These are phyloP conservation scores for Didymella arachidicola DNA, from an alignment of 2,329 filamentous ascomycete genomes.

Conservation along the genomic window DNA sequence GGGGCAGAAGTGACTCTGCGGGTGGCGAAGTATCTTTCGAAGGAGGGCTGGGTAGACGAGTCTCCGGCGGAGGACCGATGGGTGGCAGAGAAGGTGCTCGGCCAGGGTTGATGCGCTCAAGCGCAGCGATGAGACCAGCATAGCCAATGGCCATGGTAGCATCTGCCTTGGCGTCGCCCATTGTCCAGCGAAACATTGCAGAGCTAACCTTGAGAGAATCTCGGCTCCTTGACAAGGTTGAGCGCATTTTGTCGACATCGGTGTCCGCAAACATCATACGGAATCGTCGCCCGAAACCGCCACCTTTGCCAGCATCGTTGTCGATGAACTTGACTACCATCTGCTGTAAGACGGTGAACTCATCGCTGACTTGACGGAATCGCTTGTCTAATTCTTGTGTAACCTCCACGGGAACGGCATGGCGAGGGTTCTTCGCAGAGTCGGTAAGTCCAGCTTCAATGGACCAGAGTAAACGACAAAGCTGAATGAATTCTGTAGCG, in stretches of 20 bases:
- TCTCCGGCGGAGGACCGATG: conserved; percentile 43
- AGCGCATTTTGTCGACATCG: conserved; percentile 67
- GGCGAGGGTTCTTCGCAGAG: conserved; percentile 56
- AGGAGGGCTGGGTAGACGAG: conserved; percentile 41
- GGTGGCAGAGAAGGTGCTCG: conserved; percentile 37
- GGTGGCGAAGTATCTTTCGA: conserved; percentile 25
- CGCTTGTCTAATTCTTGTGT: conserved; percentile 70
- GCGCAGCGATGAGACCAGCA: conserved; percentile 69
- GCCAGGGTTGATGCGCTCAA: conserved; percentile 60
- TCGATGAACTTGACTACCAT: conserved; percentile 68
- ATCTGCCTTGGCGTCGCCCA: conserved; percentile 65
- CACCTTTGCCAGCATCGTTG: conserved; percentile 65
- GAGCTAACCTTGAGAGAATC: conserved; percentile 71
- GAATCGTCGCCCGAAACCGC: conserved; percentile 68
- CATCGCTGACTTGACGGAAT: conserved; percentile 66
- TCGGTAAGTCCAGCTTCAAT: conserved; percentile 68
- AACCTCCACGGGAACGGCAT: conserved; percentile 67
- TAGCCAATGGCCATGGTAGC: conserved; percentile 71
- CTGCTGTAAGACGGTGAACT: conserved; percentile 70
- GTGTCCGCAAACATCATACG: conserved; percentile 63
- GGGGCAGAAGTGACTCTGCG: conserved; percentile 14
- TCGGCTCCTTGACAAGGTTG: conserved; percentile 64
- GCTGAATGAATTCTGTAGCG: conserved; percentile 72
- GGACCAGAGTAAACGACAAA: conserved; percentile 71
- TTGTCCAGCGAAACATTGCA: conserved; percentile 70